Base-by-base conservation (phyloP, 495 filamentous ascomycete species). In the Neurospora sp. region DNA sequence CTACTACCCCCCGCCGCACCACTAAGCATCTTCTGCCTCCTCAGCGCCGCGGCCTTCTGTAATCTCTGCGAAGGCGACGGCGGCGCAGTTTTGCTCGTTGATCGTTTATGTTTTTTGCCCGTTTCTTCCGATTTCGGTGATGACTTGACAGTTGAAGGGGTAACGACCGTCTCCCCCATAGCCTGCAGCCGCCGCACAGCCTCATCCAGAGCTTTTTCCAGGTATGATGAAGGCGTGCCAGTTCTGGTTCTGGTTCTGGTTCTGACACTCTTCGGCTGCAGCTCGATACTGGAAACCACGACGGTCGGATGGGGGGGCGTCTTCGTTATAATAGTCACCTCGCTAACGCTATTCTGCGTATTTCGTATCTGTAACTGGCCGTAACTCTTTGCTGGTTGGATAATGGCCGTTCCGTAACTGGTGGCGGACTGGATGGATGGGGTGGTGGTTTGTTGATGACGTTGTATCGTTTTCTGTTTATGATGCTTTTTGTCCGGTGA, bases 151-250 rank as follows among this genome's bases (percentile, higher is more conserved):
- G 53, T 35, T 7, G 2, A 1, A 31, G 53, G 11, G 16, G 5
- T 31, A 61, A 7, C 27, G 7, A 66, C 53, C 3, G 70, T 69
- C 68, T 75, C 74, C 20, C 78, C 79, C 77, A 81, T 79, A 9
- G 74, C 75, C 0, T 82, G 79, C 14, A 84, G 61, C 40, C 81
- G 78, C 10, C 77, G 73, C 22, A 78, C 79, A 14, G 81, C 80
- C 40, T 81, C 79, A 31, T 83, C 78, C 3, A 84, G 74, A 18
- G 82, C 82, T 68, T 78, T 75, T 31, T 84, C 79, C 27, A 82
- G 75, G 3, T 79, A 82, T 5, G 80, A 83, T 27, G 75, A 83
- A 35, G 75, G 74, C 11, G 80, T 80, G 27, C 77, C 72, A 8
- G 27, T 18, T 35, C 27, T 35, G 1, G 12, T 61, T 31, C 12